phyloP scores from a whole-genome alignment of 305 asterid species.

The Ilex paraguariensis region DNA sequence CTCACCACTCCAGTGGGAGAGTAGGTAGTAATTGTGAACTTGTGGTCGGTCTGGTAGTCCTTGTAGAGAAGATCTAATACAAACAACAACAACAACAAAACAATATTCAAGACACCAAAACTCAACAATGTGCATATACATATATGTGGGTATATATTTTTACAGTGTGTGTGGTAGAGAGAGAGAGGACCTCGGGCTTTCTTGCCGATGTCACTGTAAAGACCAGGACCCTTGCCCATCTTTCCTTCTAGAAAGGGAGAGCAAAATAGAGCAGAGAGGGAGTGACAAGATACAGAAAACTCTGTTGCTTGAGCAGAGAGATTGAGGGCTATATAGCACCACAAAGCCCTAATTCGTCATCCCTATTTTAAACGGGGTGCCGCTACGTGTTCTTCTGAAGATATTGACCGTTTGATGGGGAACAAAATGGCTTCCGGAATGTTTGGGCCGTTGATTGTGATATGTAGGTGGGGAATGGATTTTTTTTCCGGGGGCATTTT shows the following conservation, averaged over 20 bases:
- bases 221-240: slow-evolving; percentile 89
- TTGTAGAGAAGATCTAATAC: slow-evolving; percentile 64
- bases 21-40: slow-evolving; percentile 57
- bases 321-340: not conserved
- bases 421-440: too few species aligned
- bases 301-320: too few species aligned
- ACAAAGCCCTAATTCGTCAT: not conserved
- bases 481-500: too few species aligned
- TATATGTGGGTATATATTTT: too few species aligned
- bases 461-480: too few species aligned
- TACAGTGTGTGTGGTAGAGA: not conserved
- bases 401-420: too few species aligned
- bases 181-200: slow-evolving; percentile 51
- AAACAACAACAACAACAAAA: slow-evolving; percentile 10
- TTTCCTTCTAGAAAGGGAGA: slow-evolving; percentile 19
- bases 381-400: too few species aligned
- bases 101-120: slow-evolving; percentile 8
- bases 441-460: too few species aligned
- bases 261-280: slow-evolving; percentile 6
- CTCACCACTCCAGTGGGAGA: slow-evolving; percentile 75
- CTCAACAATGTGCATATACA: not conserved
- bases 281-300: not conserved
- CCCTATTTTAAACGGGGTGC: too few species aligned
- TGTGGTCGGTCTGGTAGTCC: slow-evolving; percentile 77
- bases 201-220: slow-evolving; percentile 85